Evolutionary conservation across 352 stramenopile species (phyloP), one percentile per base, ranked within the genome.

Genomic region (Phytopythium kandeliae): DNA sequence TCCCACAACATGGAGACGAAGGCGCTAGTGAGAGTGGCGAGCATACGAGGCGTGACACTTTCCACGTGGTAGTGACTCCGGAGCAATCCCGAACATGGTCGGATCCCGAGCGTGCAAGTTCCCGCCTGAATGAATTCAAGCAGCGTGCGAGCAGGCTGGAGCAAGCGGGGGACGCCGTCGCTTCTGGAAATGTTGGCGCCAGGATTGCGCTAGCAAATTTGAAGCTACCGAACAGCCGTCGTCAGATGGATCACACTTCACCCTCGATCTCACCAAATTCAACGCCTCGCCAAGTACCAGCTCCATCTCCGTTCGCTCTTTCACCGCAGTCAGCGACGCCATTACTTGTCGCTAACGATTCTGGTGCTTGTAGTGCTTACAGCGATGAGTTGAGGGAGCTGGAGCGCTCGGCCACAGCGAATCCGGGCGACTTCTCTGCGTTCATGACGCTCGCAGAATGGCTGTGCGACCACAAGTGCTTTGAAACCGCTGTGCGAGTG

Each of bases 21-120:
- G 9, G 2, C n/a, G n/a, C n/a, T n/a, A n/a, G n/a, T 13, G 15
- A 3, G 2, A 21, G 38, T 44, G 21, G 24, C 1, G 46, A 35
- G 8, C 22, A 35, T 13, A 46, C 10, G 12, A 6, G 22, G 40
- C 24, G 12, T 19, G 16, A 26, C 11, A 51, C 51, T 0, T 72
- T 75, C 48, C 78, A 92, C 0, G 26, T 84, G 6, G 17, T 83
- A 4, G 68, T 92, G 21, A 55, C 69, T 12, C 64, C 74, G 0
- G 56, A 63, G 2, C 16, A 22, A 2, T 47, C 40, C 4, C 26
- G 28, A 11, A 21, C 17, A 17, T 49, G 25, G 26, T 35, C 43
- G 4, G 43, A 49, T 10, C 16, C 26, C 17, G 19, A 25, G n/a
- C 26, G n/a, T 4, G 28, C 43, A 11, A 21, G 26, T 12, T n/a